Evolutionary conservation across 2,329 filamentous ascomycete genomes (phyloP).

Genomic region (Passalora sequoiae): DNA sequence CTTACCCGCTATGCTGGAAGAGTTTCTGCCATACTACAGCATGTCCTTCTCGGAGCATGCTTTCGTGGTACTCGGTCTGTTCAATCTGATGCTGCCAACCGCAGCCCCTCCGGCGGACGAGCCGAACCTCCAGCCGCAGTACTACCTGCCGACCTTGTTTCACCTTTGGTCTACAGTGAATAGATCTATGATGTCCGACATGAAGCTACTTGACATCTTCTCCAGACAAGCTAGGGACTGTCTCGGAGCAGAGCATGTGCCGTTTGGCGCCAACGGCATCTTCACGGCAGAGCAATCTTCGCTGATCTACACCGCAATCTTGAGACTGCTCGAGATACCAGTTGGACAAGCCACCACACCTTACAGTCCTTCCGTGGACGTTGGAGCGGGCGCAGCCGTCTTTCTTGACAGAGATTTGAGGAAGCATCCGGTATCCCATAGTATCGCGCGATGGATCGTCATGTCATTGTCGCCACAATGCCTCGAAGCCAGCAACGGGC

Average conservation of each 20-base stretch:
- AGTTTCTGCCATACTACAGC: slow-evolving; percentile 64
- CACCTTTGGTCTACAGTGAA: slow-evolving; percentile 93
- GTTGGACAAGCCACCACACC: slow-evolving; percentile 93
- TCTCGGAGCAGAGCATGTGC: slow-evolving; percentile 65
- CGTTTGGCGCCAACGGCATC: slow-evolving; percentile 81
- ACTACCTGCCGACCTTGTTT: slow-evolving; percentile 90
- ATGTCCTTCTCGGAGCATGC: slow-evolving; percentile 88
- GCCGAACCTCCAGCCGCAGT: slow-evolving; percentile 73
- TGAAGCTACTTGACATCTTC: slow-evolving; percentile 81
- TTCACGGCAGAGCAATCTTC: slow-evolving; percentile 90
- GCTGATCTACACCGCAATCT: slow-evolving; percentile 83
- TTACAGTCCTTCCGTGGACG: slow-evolving; percentile 74
- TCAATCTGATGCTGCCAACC: slow-evolving; percentile 86
- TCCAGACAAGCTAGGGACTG: slow-evolving; percentile 84
- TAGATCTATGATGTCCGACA: slow-evolving; percentile 79
- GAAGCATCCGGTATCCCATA: slow-evolving; percentile 86
- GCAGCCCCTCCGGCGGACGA: slow-evolving; percentile 67
- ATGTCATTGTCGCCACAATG: slow-evolving; percentile 87
- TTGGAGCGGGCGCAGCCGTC: slow-evolving; percentile 73
- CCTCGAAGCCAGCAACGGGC: slow-evolving; percentile 59
- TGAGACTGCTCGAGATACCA: slow-evolving; percentile 88
- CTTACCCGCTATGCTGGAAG: slow-evolving; percentile 62
- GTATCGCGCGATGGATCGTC: slow-evolving; percentile 87
- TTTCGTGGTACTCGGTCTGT: slow-evolving; percentile 81
- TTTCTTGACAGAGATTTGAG: slow-evolving; percentile 89